phyloP scores from a whole-genome alignment of 2,329 filamentous ascomycete species.

The Talaromyces sp. region DNA sequence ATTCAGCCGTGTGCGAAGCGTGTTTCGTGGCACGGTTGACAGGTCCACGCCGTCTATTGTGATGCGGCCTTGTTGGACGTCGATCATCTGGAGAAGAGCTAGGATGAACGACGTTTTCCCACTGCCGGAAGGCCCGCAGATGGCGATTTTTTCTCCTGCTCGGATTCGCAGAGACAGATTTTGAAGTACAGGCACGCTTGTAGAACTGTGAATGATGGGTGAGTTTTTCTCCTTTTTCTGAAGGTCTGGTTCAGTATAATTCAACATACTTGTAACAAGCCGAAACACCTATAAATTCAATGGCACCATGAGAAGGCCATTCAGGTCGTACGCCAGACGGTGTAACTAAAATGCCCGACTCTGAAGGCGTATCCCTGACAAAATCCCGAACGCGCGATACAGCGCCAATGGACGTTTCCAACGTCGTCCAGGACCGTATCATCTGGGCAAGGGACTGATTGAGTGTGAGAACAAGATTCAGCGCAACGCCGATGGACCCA shows the following conservation, averaged over 20 bases:
- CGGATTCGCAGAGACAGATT: conserved; percentile 44
- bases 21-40: conserved; percentile 31
- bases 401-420: conserved; percentile 56
- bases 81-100: conserved; percentile 39
- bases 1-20: conserved; percentile 38
- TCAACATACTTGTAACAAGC: conserved; percentile 39
- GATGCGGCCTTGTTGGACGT: conserved; percentile 36
- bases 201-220: conserved; percentile 17
- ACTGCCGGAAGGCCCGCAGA: conserved; percentile 37
- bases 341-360: conserved; percentile 40
- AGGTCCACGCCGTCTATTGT: conserved; percentile 40
- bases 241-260: background rate
- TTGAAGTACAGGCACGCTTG: conserved; percentile 36
- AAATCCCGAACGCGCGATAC: conserved; percentile 53
- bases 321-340: conserved; percentile 27
- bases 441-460: conserved; percentile 47
- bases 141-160: conserved; percentile 36
- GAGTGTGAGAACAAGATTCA: conserved; percentile 52
- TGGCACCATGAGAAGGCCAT: conserved; percentile 41
- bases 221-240: background rate
- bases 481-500: conserved; percentile 49
- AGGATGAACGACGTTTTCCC: conserved; percentile 38
- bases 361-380: conserved; percentile 38
- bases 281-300: conserved; percentile 41
- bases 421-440: conserved; percentile 50